Base-by-base conservation (phyloP, 1,284 basidiomycete species). In the Marasmius fiardii region DNA sequence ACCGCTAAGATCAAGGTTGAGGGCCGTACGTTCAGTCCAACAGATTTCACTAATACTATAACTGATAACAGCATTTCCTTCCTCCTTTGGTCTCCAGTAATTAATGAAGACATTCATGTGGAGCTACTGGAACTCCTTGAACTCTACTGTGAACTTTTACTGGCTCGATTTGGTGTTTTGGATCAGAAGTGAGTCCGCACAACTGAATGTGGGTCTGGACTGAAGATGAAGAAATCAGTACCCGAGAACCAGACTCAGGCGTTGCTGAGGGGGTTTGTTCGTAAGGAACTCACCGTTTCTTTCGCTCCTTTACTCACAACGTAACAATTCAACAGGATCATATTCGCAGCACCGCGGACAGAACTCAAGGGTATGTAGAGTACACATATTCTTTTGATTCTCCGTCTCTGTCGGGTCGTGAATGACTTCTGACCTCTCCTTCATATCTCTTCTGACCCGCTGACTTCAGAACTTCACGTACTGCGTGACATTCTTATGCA, bases 401-500 rank as follows among this genome's bases (percentile, higher is more conserved):
- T 6, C 16, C 35, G 43, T 47, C 52, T 53, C 47, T 48, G 43
- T 43, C 35, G 6, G 35, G 52, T 45, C 26, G 44, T 26, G 50
- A 43, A 37, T 8, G 20, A 41, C 4, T 45, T 31, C 47, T 35
- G 8, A 51, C 59, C 12, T 58, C 47, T 48, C 54, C 24, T 45
- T 53, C 44, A n/a, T 43, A 41, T 24, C 11, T 33, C 21, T n/a
- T 48, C 52, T 50, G 43, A 44, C 43, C 56, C 26, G 53, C 4
- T 7, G 24, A 11, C 16, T 14, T 55, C 69, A 88, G 96, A 99
- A 70, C 82, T 99, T 34, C 93, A 97, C 63, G 76, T 93, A 35
- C 74, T 98, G 39, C 86, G 95, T 43, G 95, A 98, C 67, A 85
- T 98, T 68, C 81, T 99, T 55, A 92, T 96, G 89, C 90, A 95